Evolutionary conservation across 768 basidiomycete genomes (phyloP), one percentile per base, ranked within the genome.

Genomic region (Macrolepiota fuliginosa): DNA sequence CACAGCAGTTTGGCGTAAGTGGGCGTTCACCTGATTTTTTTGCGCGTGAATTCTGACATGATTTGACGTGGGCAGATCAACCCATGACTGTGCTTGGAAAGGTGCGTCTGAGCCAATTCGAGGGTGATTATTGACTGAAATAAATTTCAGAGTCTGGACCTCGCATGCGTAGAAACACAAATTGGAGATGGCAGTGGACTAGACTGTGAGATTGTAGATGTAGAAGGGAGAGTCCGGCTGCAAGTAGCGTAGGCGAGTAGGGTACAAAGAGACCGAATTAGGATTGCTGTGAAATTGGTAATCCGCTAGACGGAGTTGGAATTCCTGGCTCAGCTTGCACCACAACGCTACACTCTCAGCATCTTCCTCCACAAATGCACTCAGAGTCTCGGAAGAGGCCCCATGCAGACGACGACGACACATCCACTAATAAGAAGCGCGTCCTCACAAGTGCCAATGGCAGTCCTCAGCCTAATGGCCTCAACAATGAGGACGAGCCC

Each of bases 81-180:
- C 95, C 96, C 1, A 92, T 96, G 84, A 87, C 94, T 24, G 88
- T 90, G 2, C 71, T 95, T 56, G 83, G 84, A 66, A 84, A 84
- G 78, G 91, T 90, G 66, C 49, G 79, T 72, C 2, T 19, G 19
- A 29, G 54, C 35, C 32, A 59, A 61, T 37, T 51, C 56, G 56
- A n/a, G 54, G 58, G 49, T 42, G 29, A 56, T 54, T 39, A 17
- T 17, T 24, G 47, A 64, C 68, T 73, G 36, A 74, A 62, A 13
- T 22, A 37, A 63, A 60, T 62, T 61, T 39, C 69, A 93, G 90
- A 71, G 78, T 11, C 82, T 94, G 74, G 92, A 94, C 67, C 83
- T 94, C 65, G 81, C 92, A 9, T 98, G 96, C 69, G 85, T 98
- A 9, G 96, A 98, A 74, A 92, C 94, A 24, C 96, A 98, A 73